Evolutionary conservation across 768 basidiomycete species (phyloP).

Genomic region (Tulasnella calospora): DNA sequence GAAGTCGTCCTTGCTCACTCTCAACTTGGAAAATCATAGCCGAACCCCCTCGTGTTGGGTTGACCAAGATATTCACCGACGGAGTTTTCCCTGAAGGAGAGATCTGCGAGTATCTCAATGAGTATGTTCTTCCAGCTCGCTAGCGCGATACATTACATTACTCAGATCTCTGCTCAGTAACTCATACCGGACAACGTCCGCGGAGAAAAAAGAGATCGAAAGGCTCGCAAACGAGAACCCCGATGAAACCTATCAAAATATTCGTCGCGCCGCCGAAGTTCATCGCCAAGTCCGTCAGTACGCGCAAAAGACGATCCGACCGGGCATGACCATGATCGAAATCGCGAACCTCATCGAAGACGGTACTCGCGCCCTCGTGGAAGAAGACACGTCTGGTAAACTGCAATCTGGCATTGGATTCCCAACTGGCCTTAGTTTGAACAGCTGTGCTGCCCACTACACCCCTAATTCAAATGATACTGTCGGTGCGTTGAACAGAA

Average conservation of each 20-base stretch:
- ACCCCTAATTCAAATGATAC: conserved; percentile 92
- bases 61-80: conserved; percentile 81
- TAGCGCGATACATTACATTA: not conserved
- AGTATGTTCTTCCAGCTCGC: conserved; percentile 52
- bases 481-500: conserved; percentile 49
- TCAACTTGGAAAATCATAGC: conserved; percentile 41
- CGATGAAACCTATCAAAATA: conserved; percentile 77
- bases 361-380: conserved; percentile 83
- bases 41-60: conserved; percentile 85
- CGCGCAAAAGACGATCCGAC: conserved; percentile 76
- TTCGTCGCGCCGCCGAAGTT: conserved; percentile 91
- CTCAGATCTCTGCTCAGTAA: conserved; percentile 51
- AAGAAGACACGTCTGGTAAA: conserved; percentile 61
- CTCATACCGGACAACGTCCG: conserved; percentile 79
- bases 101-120: conserved; percentile 83
- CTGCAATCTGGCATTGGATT: conserved; percentile 86
- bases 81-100: conserved; percentile 91
- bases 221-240: conserved; percentile 72
- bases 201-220: conserved; percentile 85
- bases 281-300: conserved; percentile 85
- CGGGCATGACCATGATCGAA: conserved; percentile 91
- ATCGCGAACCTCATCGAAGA: conserved; percentile 93
- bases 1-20: not conserved
- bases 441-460: conserved; percentile 95
- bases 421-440: conserved; percentile 90